A percentile compares a stretch with the other conserved stretches of the same genome.
Conservation (phyloP, 352 stramenopile species). For the Pythium graminicola region DNA sequence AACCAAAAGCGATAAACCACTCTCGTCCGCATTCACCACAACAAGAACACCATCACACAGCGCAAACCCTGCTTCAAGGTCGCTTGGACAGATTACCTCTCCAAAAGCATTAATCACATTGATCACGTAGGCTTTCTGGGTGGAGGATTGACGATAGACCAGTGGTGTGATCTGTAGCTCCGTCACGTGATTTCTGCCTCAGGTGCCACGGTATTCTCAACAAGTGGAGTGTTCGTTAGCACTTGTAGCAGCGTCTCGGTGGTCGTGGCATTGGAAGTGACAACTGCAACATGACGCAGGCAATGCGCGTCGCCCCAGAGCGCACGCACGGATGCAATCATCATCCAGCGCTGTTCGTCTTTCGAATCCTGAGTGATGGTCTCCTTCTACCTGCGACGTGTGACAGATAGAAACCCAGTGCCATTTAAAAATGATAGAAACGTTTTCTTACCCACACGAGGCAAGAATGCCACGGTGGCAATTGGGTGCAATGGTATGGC, state of each 20-base stretch:
- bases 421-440: background rate
- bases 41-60: slow-evolving; percentile 2
- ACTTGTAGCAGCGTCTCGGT: background rate
- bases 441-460: background rate
- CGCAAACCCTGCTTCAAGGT: slow-evolving; percentile 1
- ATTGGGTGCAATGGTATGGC: background rate
- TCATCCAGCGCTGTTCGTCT: too few species aligned
- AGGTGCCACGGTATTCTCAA: background rate
- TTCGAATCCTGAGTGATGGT: too few species aligned
- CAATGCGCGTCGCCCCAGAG: background rate
- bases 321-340: too few species aligned
- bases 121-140: background rate
- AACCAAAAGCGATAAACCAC: background rate
- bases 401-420: background rate
- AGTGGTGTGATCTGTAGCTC: background rate
- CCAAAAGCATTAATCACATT: background rate
- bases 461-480: too few species aligned
- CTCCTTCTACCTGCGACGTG: background rate
- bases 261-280: background rate
- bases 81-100: background rate
- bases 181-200: background rate
- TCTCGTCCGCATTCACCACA: background rate
- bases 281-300: slow-evolving; percentile 7
- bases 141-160: background rate
- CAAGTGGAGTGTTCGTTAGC: background rate